Percentiles rank a stretch among this genome's conserved stretches.
phyloP scores from a whole-genome alignment of 371 early-diverging fungal species.

The Apophysomyces trapeziformis region DNA sequence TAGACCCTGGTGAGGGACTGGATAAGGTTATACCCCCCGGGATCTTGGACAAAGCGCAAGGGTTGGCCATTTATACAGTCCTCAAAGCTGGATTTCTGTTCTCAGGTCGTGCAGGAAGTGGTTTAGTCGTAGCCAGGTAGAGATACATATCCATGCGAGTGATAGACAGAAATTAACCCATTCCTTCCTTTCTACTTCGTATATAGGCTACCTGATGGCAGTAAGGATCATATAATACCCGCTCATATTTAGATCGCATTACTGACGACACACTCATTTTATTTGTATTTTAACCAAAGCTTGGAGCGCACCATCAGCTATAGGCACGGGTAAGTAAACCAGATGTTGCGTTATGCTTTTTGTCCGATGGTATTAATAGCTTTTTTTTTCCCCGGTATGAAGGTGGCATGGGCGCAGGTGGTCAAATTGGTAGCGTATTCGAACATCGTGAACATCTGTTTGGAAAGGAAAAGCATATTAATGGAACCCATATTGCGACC shows the following conservation, averaged over 20 bases:
- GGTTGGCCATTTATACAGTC: constrained; percentile 91
- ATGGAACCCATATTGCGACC: no score
- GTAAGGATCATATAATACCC: background rate
- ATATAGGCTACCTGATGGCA: constrained; percentile 24
- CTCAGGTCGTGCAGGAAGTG: constrained; percentile 91
- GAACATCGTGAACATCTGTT: no score
- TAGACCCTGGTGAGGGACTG: constrained; percentile 69
- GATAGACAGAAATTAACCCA: background rate
- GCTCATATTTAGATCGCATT: background rate
- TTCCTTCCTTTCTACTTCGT: background rate
- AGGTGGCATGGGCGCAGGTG: constrained; percentile 85
- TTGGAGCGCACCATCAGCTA: constrained; percentile 6
- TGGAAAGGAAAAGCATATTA: no score
- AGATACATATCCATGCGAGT: background rate
- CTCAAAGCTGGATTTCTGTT: constrained; percentile 93
- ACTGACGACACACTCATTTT: background rate
- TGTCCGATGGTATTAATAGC: no score
- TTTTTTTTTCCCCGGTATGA: constrained; percentile 34
- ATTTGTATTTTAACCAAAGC: background rate
- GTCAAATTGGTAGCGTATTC: constrained; percentile 68
- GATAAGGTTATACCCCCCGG: constrained; percentile 81
- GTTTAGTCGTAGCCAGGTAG: constrained; percentile 81
- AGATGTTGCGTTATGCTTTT: background rate
- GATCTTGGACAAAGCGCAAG: constrained; percentile 81
- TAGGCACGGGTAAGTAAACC: background rate